Conservation (phyloP, 2,329 filamentous ascomycete species). For the Neodidymelliopsis sp. region DNA sequence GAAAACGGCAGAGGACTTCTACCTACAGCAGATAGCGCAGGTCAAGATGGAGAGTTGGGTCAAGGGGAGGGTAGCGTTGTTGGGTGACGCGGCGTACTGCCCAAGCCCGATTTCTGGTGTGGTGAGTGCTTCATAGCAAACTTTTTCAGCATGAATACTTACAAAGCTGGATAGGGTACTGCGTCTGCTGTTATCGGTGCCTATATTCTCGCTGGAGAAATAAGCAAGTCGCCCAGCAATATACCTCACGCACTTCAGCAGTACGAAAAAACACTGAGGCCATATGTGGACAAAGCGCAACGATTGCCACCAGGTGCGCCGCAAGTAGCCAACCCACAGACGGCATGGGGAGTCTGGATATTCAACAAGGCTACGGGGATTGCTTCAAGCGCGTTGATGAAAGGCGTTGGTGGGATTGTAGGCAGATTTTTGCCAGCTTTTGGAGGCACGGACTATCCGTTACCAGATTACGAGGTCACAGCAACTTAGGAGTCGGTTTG, state of each 20-base stretch:
- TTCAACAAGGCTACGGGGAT: constrained; percentile 28
- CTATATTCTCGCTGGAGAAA: constrained; percentile 51
- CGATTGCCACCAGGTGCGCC: constrained; percentile 35
- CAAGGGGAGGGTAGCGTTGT: constrained; percentile 43
- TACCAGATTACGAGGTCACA: constrained; percentile 21
- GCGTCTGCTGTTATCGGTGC: constrained; percentile 49
- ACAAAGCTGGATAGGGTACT: constrained; percentile 23
- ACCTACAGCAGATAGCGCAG: constrained; percentile 53
- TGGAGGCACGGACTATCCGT: constrained; percentile 21
- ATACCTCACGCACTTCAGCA: constrained; percentile 31
- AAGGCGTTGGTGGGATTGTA: constrained; percentile 18
- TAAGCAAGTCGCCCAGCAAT: constrained; percentile 31
- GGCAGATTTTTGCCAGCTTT: constrained; percentile 26
- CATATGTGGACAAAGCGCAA: constrained; percentile 34
- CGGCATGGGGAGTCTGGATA: constrained; percentile 29
- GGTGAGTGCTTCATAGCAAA: constrained; percentile 17
- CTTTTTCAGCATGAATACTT: not conserved
- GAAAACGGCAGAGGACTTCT: constrained; percentile 53
- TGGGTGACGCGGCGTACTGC: constrained; percentile 52
- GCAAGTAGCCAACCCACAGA: constrained; percentile 36
- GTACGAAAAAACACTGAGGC: constrained; percentile 31
- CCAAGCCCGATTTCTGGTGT: constrained; percentile 45
- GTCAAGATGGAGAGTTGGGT: constrained; percentile 49
- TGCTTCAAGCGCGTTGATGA: constrained; percentile 21
- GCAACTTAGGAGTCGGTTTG: not conserved